Conservation (phyloP, 1,284 basidiomycete species). For the Phellopilus nigrolimitatus region DNA sequence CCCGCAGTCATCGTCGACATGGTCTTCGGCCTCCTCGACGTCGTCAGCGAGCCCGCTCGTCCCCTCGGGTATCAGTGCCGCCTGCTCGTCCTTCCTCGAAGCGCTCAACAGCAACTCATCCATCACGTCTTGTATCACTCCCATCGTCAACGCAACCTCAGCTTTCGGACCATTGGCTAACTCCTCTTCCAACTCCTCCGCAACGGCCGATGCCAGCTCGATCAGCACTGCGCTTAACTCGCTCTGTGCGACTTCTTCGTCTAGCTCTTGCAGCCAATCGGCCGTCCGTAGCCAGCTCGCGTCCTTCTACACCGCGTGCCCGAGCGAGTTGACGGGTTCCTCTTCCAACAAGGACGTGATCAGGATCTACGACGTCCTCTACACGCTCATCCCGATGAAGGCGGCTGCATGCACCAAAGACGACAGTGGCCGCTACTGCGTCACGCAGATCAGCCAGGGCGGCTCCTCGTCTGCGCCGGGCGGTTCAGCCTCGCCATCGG, state of each 20-base stretch:
- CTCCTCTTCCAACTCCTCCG: conserved; percentile 37
- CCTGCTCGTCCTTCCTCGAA: conserved; percentile 59
- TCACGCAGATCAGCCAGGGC: conserved; percentile 36
- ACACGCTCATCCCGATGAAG: conserved; percentile 60
- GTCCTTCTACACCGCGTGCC: conserved; percentile 67
- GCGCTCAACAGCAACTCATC: conserved; percentile 56
- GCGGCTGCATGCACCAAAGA: conserved; percentile 72
- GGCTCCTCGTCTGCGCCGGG: conserved; percentile 27
- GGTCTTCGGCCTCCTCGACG: conserved; percentile 28
- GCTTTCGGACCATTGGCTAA: conserved; percentile 50
- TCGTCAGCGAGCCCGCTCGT: conserved; percentile 46
- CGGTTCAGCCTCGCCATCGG: conserved; percentile 15
- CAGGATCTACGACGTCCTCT: conserved; percentile 74
- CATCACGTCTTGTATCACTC: conserved; percentile 57
- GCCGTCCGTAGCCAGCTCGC: conserved; percentile 58
- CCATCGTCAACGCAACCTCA: conserved; percentile 61
- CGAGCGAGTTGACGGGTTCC: conserved; percentile 56
- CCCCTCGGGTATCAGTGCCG: conserved; percentile 54
- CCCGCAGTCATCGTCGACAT: conserved; percentile 24
- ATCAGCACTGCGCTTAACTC: conserved; percentile 50
- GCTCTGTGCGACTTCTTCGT: conserved; percentile 49
- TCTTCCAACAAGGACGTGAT: conserved; percentile 46
- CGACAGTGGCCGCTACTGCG: conserved; percentile 65
- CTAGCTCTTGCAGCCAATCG: conserved; percentile 59
- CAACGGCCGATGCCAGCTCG: no score